A percentile compares a stretch with the other conserved stretches of the same genome.
phyloP scores from a whole-genome alignment of 768 basidiomycete species.

The Boletus patriciae region DNA sequence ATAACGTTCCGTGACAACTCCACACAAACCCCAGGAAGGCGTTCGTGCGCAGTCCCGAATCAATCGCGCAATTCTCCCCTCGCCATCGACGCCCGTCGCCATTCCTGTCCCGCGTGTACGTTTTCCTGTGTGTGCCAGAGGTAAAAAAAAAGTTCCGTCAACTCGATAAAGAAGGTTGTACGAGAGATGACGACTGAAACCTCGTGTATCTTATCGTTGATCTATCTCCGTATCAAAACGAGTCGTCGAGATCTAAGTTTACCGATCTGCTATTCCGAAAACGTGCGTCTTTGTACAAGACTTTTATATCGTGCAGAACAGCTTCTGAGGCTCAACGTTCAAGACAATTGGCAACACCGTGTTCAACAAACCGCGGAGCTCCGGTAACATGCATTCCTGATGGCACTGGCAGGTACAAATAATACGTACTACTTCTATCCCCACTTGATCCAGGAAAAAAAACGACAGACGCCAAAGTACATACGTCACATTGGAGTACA shows the following conservation, averaged over 20 bases:
- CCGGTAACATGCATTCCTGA: slow-evolving; percentile 16
- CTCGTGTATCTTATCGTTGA: slow-evolving; percentile 24
- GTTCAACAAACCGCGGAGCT: slow-evolving; percentile 32
- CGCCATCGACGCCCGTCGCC: slow-evolving; percentile 4
- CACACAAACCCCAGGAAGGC: slow-evolving; percentile 11
- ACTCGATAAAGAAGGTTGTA: neutral
- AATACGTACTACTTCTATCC: slow-evolving; percentile 24
- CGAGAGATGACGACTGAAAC: slow-evolving; percentile 3
- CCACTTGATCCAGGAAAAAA: slow-evolving; percentile 15
- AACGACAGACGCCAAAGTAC: slow-evolving; percentile 27
- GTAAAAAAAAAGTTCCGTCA: neutral
- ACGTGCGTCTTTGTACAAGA: slow-evolving; percentile 2
- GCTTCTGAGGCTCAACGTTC: slow-evolving; percentile 2
- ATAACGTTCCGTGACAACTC: slow-evolving; percentile 1
- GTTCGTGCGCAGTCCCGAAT: neutral
- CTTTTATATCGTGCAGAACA: slow-evolving; percentile 3
- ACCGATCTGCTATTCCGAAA: slow-evolving; percentile 12
- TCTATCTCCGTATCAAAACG: slow-evolving; percentile 13
- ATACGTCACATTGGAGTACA: slow-evolving; percentile 33
- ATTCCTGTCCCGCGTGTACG: slow-evolving; percentile 1
- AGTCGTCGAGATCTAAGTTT: slow-evolving; percentile 13
- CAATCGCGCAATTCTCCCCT: neutral
- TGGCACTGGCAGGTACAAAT: neutral
- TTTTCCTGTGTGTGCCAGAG: neutral
- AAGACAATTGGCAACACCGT: neutral